Base-by-base conservation (phyloP, 2,329 filamentous ascomycete genomes). In the Botryosphaeria dothidea region DNA sequence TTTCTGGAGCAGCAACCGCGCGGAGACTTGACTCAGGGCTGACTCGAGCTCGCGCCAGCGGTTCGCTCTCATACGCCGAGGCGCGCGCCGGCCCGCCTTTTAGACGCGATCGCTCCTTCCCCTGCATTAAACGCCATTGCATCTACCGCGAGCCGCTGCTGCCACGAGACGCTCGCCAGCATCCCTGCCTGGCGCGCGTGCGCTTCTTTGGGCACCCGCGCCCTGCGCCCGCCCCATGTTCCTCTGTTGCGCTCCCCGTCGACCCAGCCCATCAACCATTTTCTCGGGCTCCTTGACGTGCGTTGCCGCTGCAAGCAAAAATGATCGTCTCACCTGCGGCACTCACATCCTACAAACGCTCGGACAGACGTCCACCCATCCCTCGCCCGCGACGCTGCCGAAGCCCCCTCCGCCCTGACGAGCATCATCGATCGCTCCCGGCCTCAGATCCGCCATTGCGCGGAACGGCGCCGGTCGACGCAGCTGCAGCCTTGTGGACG, bases 241-340 rank as follows among this genome's bases (percentile, higher is more conserved):
- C 31, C 31, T 34, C 31, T 34, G 31, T 11, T n/a, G n/a, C n/a
- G n/a, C n/a, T n/a, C n/a, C n/a, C n/a, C n/a, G n/a, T n/a, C n/a
- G n/a, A n/a, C n/a, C n/a, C n/a, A n/a, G n/a, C n/a, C 52, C 52
- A n/a, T 8, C 5, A 41, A 5, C 52, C 52, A 23, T 4, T 41
- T n/a, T 34, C n/a, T 25, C 52, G 52, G 52, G 52, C 21, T 27
- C 38, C n/a, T n/a, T 41, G 11, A 34, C 38, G 17, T 29, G 27
- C 29, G n/a, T 29, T 57, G 52, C 52, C 41, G 9, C 45, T 48
- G 45, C 45, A 48, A 8, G 45, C 19, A 23, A 25, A 13, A 29
- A 62, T 51, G 58, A 27, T 51, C 34, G n/a, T n/a, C n/a, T n/a
- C n/a, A n/a, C 38, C 58, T 29, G 23, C 58, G 4, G 45, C 58